Base-by-base conservation (phyloP, 441 rosid species). In the Gossypium aridum region DNA sequence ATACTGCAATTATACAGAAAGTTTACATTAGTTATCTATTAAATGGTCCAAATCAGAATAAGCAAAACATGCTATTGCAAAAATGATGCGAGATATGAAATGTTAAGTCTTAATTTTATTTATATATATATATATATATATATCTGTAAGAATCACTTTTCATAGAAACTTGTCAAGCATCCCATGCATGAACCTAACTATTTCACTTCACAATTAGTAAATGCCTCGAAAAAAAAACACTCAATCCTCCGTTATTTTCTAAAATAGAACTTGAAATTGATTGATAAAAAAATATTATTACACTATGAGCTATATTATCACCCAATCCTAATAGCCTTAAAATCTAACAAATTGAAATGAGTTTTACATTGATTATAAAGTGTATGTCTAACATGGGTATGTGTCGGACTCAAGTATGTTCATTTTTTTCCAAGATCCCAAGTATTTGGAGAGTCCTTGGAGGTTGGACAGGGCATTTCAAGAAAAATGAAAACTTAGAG, bases 1-100 rank as follows among this genome's bases (percentile, higher is more conserved):
- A 79, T 86, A 95, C 99, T 95, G 90, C 84, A 83, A 71, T 73
- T 37, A 75, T 25, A 64, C 16, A 61, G 26, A 2, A 45, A 22
- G 63, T 47, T 69, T 14, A 19, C 20, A 39, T 51, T 16, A 74
- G 26, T 61, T 37, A 63, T 65, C 37, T 2, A 56, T 37, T 47
- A 72, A 57, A 28, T 2, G 54, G 39, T 22, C n/a, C 43, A 45
- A 8, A 25, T 51, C 59, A 39, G 53, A 72, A 47, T 17, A 61
- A 60, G 76, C 39, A 47, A 73, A 72, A 31, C 66, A 56, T 13
- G 45, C 23, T 7, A 2, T 71, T 2, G 14, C 66, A 57, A 22
- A 71, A 71, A 4, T 14, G 45, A 59, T 39, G 39, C 23, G 0
- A 20, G 55, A 22, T 22, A 22, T 14, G 53, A 57, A 54, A 34